Evolutionary conservation across 129 eudicot genomes (phyloP), one percentile per base, ranked within the genome.

Genomic region (Rutidosis leptorrhynchoides): DNA sequence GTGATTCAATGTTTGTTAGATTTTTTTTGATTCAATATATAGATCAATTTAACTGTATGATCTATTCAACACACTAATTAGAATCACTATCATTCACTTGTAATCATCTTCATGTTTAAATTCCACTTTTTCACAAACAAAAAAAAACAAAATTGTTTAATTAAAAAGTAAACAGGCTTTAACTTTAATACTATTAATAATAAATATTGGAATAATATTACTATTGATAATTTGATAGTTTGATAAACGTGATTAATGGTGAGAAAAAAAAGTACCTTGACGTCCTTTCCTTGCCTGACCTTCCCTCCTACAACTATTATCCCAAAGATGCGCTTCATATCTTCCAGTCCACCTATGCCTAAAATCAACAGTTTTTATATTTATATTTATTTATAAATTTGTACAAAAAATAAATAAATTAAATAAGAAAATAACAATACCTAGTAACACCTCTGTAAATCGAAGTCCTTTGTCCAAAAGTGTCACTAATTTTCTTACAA

Each of bases 301-400:
- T 62, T 89, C 96, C 64, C 96, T 85, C 72, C 95, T 89, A 83
- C 96, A 89, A 87, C 95, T 89, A 84, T 89, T 89, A 78, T 89
- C 96, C 96, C 96, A 89, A 37, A 89, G 86, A 86, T 89, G 96
- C 76, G 96, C 96, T 81, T 89, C 96, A 77, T 89, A 89, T 86
- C 96, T 85, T 58, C 96, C 96, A 26, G 96, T 89, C 97, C 97
- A 90, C 74, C 97, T 86, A 48, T 90, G 97, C 55, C 97, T 90
- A 81, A 48, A 48, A 70, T 30, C 43, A 19, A 66, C 49, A 60
- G 11, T 35, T 58, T 64, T 19, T 17, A 3, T 8, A 46, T 46
- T 3, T 3, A 45, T 11, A 9, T 43, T 10, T 20, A 15, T 5
- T 6, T 6, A 23, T 56, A 11, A 23, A 24, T 3, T 2, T 3